These are phyloP conservation scores for Wickerhamomyces sp. DNA, from an alignment of 1,139 yeast species.

Conservation along the genomic window DNA sequence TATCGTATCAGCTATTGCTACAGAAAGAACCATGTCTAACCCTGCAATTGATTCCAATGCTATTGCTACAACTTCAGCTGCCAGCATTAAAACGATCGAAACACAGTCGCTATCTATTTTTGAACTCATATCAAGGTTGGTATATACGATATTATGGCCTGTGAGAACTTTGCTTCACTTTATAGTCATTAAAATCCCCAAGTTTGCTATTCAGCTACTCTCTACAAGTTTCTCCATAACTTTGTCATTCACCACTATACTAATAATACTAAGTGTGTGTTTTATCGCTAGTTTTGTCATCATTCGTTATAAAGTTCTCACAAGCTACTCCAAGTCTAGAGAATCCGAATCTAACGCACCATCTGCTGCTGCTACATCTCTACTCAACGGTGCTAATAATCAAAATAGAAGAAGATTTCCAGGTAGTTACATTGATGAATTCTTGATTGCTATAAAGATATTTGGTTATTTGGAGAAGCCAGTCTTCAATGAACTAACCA, in stretches of 20 bases:
- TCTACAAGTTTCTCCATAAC: constrained; percentile 20
- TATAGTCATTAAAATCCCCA: constrained; percentile 15
- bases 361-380: background rate
- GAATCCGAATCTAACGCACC: constrained; percentile 27
- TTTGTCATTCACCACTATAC: constrained; percentile 18
- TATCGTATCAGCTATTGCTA: no score
- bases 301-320: constrained; percentile 46
- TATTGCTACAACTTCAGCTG: no score
- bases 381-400: constrained; percentile 23
- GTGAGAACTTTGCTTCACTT: background rate
- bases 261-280: constrained; percentile 7
- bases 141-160: background rate
- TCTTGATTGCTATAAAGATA: constrained; percentile 83
- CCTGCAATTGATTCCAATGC: background rate
- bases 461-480: constrained; percentile 90
- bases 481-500: constrained; percentile 89
- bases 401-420: constrained; percentile 34
- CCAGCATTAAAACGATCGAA: no score
- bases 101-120: background rate
- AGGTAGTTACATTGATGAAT: constrained; percentile 76
- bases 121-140: background rate
- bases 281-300: constrained; percentile 30
- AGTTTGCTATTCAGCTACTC: constrained; percentile 11
- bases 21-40: background rate
- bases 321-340: constrained; percentile 48